phyloP scores from a whole-genome alignment of 176 grass and related monocot species.

The Saccharum officinarum region DNA sequence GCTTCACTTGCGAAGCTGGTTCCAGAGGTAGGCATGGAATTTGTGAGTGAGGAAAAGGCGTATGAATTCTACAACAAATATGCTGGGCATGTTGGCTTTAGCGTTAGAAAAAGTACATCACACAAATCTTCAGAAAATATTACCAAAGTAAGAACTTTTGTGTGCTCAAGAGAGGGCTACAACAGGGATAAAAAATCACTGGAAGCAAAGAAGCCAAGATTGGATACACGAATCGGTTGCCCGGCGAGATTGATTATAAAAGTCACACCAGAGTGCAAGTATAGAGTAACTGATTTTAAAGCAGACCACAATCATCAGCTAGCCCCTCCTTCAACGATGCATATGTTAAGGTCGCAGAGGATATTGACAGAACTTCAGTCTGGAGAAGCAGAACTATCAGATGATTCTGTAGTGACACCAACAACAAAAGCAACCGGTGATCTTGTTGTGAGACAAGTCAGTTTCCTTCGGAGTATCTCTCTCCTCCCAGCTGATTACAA shows the following conservation, averaged over 20 bases:
- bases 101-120: constrained; percentile 95
- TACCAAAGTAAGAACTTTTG: constrained; percentile 93
- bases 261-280: constrained; percentile 73
- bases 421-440: constrained; percentile 74
- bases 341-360: constrained; percentile 97
- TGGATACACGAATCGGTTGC: constrained; percentile 97
- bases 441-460: constrained; percentile 69
- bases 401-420: constrained; percentile 74
- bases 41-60: constrained; percentile 77
- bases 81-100: constrained; percentile 96
- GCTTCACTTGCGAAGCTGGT: constrained; percentile 71
- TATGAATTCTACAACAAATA: constrained; percentile 95
- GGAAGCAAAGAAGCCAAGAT: constrained; percentile 92
- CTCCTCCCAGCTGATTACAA: constrained; percentile 89
- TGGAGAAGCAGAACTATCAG: constrained; percentile 73
- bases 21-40: constrained; percentile 84
- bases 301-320: constrained; percentile 95
- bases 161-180: constrained; percentile 97
- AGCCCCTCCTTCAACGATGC: constrained; percentile 93
- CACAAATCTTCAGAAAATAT: constrained; percentile 90
- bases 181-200: constrained; percentile 93
- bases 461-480: constrained; percentile 71
- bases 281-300: constrained; percentile 91
- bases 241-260: constrained; percentile 93
- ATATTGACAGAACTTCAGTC: constrained; percentile 89